Base-by-base conservation (phyloP, 1,284 basidiomycete species). In the Ustilago bromivora region DNA sequence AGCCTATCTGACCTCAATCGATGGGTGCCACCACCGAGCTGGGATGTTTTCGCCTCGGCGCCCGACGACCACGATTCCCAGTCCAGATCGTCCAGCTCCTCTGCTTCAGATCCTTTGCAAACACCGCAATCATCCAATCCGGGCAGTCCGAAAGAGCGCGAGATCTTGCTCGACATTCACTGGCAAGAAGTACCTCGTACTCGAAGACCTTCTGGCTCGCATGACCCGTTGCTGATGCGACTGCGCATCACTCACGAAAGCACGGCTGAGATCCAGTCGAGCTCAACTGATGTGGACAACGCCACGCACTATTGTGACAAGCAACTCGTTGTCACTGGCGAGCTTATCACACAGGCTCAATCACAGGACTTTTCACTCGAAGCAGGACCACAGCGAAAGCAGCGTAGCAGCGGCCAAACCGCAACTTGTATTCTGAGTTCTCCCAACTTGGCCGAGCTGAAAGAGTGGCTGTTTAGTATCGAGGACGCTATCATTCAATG, bases 261-360 rank as follows among this genome's bases (percentile, higher is more conserved):
- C 47, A 71, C 64, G 0, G 69, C 62, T 17, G 64, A 71, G 51
- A 59, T 66, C 17, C 60, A 57, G 15, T 35, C 40, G 7, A 47
- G 41, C 40, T 40, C 38, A 3, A n/a, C 35, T 7, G 43, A 55
- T 2, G 23, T 4, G 32, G 57, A 55, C 13, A 10, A 38, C 2
- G 31, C 40, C 0, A 28, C 17, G 4, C 40, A 61, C 3, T 15
- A 55, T 4, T 34, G 47, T 2, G 59, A 66, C n/a, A 51, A 47
- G 47, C 62, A 61, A 40, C 56, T 71, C 36, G 41, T 63, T n/a
- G 57, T 71, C 38, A 63, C 69, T 8, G 69, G 69, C 2, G 57
- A 56, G 23, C 49, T 41, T 0, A n/a, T 35, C 3, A 46, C 17
- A 3, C 13, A 15, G 12, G 8, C 8, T 51, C 34, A 2, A 31